Conservation (phyloP, 1,284 basidiomycete genomes). For the Grifola frondosa region DNA sequence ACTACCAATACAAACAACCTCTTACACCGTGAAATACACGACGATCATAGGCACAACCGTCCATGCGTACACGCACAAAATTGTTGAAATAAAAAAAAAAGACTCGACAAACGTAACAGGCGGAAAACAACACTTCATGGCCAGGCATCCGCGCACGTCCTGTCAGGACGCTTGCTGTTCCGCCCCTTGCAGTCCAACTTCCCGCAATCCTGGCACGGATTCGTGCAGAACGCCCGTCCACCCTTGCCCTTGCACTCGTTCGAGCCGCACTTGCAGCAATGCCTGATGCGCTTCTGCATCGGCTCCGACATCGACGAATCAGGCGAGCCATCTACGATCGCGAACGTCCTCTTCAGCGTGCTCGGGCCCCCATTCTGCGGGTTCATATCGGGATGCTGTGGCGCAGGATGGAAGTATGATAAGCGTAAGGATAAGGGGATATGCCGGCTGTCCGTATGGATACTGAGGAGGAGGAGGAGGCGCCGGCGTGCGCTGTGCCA, state of each 20-base stretch:
- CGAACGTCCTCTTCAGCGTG: slow-evolving; percentile 31
- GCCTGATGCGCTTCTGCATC: slow-evolving; percentile 44
- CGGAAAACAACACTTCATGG: slow-evolving; percentile 18
- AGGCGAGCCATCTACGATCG: slow-evolving; percentile 26
- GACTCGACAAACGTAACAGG: background rate
- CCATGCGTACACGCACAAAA: no score
- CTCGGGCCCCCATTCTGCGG: slow-evolving; percentile 4
- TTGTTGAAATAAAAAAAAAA: no score
- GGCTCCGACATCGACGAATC: slow-evolving; percentile 24
- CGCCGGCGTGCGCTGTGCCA: slow-evolving; percentile 12
- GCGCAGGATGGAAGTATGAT: slow-evolving; percentile 28
- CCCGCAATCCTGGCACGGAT: slow-evolving; percentile 73
- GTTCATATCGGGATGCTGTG: slow-evolving; percentile 10
- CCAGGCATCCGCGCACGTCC: slow-evolving; percentile 67
- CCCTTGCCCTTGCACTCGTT: slow-evolving; percentile 78
- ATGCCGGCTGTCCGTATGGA: slow-evolving; percentile 25
- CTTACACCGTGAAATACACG: no score
- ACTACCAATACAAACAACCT: no score
- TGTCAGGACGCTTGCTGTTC: slow-evolving; percentile 71
- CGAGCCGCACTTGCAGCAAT: slow-evolving; percentile 71
- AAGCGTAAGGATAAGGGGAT: slow-evolving; percentile 30
- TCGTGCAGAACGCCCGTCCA: slow-evolving; percentile 64
- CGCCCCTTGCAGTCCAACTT: slow-evolving; percentile 69
- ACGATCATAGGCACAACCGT: no score
- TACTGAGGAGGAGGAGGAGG: slow-evolving; percentile 22